Evolutionary conservation across 2,329 filamentous ascomycete species (phyloP).

Genomic region (Botrytis cinerea): DNA sequence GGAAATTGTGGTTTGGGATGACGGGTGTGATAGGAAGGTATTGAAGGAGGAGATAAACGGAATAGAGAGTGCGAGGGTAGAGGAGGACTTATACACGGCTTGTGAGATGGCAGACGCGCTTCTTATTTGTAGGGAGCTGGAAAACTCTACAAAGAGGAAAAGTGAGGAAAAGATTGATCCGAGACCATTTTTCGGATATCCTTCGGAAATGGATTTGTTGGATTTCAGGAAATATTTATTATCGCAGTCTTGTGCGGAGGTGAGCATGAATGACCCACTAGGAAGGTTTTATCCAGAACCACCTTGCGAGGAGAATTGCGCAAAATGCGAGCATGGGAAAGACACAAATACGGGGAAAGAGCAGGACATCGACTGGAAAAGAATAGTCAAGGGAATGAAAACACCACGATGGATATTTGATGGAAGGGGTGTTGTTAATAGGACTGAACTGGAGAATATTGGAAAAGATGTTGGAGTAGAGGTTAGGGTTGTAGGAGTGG

Average conservation of each 20-base stretch:
- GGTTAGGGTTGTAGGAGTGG: conserved; percentile 33
- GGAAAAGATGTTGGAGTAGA: conserved; percentile 28
- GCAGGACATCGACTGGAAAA: conserved; percentile 47
- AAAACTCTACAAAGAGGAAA: conserved; percentile 34
- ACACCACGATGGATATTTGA: conserved; percentile 54
- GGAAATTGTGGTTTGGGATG: conserved; percentile 70
- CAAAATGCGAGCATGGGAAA: conserved; percentile 39
- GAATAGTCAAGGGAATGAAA: conserved; percentile 48
- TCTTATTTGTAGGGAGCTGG: conserved; percentile 55
- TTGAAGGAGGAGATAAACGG: conserved; percentile 46
- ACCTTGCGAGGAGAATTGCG: conserved; percentile 39
- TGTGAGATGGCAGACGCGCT: conserved; percentile 50
- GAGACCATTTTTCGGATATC: conserved; percentile 30
- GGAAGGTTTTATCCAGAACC: conserved; percentile 32
- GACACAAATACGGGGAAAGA: conserved; percentile 10
- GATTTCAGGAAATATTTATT: neutral
- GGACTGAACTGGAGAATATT: conserved; percentile 35
- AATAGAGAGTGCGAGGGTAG: conserved; percentile 41
- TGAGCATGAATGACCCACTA: neutral
- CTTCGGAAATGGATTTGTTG: conserved; percentile 4
- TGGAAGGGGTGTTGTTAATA: conserved; percentile 44
- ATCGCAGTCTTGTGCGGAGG: neutral
- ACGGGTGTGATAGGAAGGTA: conserved; percentile 48
- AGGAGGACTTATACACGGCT: conserved; percentile 48
- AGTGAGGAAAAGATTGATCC: conserved; percentile 27